Evolutionary conservation across 768 basidiomycete genomes (phyloP), one percentile per base, ranked within the genome.

Genomic region (Lactarius akahatsu): DNA sequence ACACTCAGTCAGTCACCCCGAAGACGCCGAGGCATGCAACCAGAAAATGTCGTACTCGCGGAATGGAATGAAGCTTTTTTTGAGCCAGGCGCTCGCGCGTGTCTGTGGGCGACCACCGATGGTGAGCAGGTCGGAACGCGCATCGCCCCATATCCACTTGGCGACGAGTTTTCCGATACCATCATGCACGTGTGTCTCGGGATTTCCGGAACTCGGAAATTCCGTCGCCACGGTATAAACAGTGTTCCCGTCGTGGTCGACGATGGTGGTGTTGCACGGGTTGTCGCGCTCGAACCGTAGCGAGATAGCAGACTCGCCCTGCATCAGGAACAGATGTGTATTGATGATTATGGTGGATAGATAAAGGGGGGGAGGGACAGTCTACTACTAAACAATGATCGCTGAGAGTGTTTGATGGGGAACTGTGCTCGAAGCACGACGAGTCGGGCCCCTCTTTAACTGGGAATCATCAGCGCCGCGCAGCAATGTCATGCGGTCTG

Each of bases 121-220:
- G 52, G 61, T 69, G 63, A 70, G 70, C 55, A 69, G n/a, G 59
- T 70, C 70, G 11, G 70, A 65, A 32, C 70, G 70, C 20, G 41
- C 40, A 28, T 69, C 67, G 40, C 70, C 64, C 70, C 70, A 70
- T 38, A 52, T 65, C 70, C 70, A 70, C 58, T 69, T 59, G 32
- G 70, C 68, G 62, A 70, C 64, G 43, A 61, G 61, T 38, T 61
- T 63, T n/a, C 68, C 70, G 16, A 47, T 36, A 20, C 61, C 60
- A 34, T 65, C 68, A 20, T 63, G 43, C 40, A 69, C 58, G 20
- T 50, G 64, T 55, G 68, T 70, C 9, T 63, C 50, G 1, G 70
- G 70, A 9, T 61, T 64, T 28, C 34, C 40, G 15, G 64, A 45
- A 20, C 59, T 30, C 16, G 61, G 13, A 62, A 69, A 65, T 55